Base-by-base conservation (phyloP, 2,329 filamentous ascomycete genomes). In the Cladophialophora exuberans region DNA sequence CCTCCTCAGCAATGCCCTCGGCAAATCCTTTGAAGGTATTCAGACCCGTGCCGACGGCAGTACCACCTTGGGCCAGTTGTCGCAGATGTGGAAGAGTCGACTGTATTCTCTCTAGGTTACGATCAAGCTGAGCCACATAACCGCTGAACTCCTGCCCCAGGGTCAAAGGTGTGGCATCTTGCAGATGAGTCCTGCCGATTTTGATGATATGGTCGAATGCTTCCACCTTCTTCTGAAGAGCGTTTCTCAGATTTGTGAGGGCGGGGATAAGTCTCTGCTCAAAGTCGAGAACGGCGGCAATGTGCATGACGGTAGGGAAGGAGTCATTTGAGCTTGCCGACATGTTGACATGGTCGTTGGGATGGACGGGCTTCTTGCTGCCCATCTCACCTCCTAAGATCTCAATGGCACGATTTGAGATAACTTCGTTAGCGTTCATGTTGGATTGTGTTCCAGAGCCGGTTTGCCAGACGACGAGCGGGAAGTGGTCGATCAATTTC, bases 341-440 rank as follows among this genome's bases (percentile, higher is more conserved):
- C 85, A 96, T 96, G 84, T 99, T 99, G 76, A 99, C 94, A 75
- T 99, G 94, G 80, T 99, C 94, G 77, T 97, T 99, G 69, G 94
- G 94, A 79, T 99, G 94, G 62, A 99, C 94, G 23, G 94, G 94
- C 81, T 95, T 96, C 87, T 97, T 97, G 83, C 81, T 87, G 66
- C 94, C 94, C 89, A 91, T 96, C 64, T 82, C 83, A 67, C 94
- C 94, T 66, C 94, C 94, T 50, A 97, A 83, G 62, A 97, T 96
- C 81, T 97, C 93, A 75, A 97, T 97, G 63, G 94, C 94, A 64
- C 94, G 90, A 84, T 97, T 99, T 63, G 93, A 97, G 76, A 99
- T 97, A 76, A 99, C 94, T 76, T 99, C 94, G 80, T 99, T 99
- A 72, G 93, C 92, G 79, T 99, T 99, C 94, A 97, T 97, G 85